These are phyloP conservation scores for Phytophthora fragariaefolia DNA, from an alignment of 352 stramenopile genomes.

Conservation along the genomic window DNA sequence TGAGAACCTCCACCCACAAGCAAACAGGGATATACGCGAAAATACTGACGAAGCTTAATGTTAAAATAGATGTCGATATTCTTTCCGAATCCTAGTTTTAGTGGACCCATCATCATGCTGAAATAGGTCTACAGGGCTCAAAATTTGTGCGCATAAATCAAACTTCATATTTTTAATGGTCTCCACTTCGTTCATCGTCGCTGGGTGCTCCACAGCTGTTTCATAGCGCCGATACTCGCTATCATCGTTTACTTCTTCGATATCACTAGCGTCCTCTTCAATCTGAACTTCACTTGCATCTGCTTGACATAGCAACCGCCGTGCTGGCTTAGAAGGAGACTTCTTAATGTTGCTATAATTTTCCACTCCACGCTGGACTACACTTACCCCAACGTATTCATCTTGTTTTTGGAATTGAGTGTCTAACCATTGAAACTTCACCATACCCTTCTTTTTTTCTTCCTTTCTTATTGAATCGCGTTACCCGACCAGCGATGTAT, in stretches of 20 bases:
- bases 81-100: conserved; percentile 10
- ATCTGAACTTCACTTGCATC: conserved; percentile 5
- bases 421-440: conserved; percentile 24
- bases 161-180: conserved; percentile 25
- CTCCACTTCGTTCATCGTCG: conserved; percentile 7
- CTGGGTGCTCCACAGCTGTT: background rate
- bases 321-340: conserved; percentile 14
- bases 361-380: conserved; percentile 9
- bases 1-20: conserved; percentile 36
- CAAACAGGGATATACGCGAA: conserved; percentile 37
- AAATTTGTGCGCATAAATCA: conserved; percentile 7
- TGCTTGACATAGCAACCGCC: conserved; percentile 7
- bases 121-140: conserved; percentile 5
- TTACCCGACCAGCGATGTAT: conserved; percentile 16
- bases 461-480: conserved; percentile 12
- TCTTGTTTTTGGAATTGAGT: conserved; percentile 21
- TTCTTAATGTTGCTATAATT: conserved; percentile 19
- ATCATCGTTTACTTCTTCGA: conserved; percentile 11
- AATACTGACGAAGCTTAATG: conserved; percentile 33
- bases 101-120: conserved; percentile 4
- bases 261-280: conserved; percentile 8
- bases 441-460: conserved; percentile 26
- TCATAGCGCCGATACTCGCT: background rate
- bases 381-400: background rate
- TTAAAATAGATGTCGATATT: conserved; percentile 26